Evolutionary conservation across 1,284 basidiomycete genomes (phyloP), one percentile per base, ranked within the genome.

Genomic region (Boletus semigastroideus): DNA sequence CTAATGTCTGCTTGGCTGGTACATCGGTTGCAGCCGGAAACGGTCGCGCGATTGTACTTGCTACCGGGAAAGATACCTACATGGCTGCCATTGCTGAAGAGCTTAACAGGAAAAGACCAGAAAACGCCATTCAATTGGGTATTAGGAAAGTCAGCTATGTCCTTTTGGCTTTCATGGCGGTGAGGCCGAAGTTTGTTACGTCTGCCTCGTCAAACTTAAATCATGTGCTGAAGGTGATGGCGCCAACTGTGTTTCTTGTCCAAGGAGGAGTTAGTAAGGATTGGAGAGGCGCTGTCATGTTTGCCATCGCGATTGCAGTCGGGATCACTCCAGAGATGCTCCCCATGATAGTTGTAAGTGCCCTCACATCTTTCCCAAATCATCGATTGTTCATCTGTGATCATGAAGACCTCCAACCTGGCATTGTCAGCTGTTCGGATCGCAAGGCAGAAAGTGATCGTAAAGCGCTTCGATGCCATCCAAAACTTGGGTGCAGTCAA

Each of bases 111-210:
- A 68, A 57, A 37, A 49, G 64, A 14, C 65, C 65, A 10, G 65
- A 67, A 28, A 67, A 67, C 3, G 40, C 68, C 12, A 59, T 69
- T 42, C 65, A 67, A 44, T 49, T 52, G 8, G 62, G 66, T 20
- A 71, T 67, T 19, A 69, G 51, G 48, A 71, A 69, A 55, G 65
- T 67, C 27, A 67, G 65, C 30, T 67, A 71, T 12, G 66, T 67
- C 22, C 59, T 67, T 25, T 42, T 67, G 53, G 62, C 13, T 43
- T 67, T 67, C 47, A 67, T 71, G 65, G 60, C 40, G 30, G 65
- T 71, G 20, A 55, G 65, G 49, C 2, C 25, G 30, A 42, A 12
- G 17, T 1, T n/a, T 8, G 9, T 31, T 48, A 7, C 36, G 37
- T 13, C 39, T 11, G 10, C 5, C 28, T n/a, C 28, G 34, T 38